Evolutionary conservation across 371 early-diverging fungal species (phyloP).

Genomic region (Mucor piriformis): DNA sequence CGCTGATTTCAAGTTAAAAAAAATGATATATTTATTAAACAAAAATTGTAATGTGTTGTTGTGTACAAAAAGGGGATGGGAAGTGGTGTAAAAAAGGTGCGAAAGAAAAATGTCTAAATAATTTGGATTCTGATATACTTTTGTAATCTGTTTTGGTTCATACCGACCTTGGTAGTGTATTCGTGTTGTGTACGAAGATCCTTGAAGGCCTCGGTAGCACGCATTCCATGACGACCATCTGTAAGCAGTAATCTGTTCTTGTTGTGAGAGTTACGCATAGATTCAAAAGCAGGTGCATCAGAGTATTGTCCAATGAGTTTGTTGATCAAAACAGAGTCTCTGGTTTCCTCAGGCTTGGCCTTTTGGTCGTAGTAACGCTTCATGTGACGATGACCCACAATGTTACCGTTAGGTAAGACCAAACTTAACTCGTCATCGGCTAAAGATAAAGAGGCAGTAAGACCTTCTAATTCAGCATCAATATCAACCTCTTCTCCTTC

Average conservation of each 20-base stretch:
- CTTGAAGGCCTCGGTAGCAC: conserved; percentile 49
- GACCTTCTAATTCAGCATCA: conserved; percentile 55
- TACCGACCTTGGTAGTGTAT: conserved; percentile 75
- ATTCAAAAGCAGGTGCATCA: conserved; percentile 40
- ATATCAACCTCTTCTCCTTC: conserved; percentile 57
- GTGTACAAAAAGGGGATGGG: not conserved
- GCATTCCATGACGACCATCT: conserved; percentile 36
- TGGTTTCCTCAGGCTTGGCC: conserved; percentile 66
- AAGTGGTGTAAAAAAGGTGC: not conserved
- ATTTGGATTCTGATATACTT: conserved; percentile 85
- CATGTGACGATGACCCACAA: conserved; percentile 85
- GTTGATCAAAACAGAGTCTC: conserved; percentile 55
- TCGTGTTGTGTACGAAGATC: conserved; percentile 66
- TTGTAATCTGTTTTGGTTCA: conserved; percentile 85
- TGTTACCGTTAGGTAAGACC: conserved; percentile 81
- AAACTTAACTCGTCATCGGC: conserved; percentile 82
- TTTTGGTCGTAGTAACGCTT: conserved; percentile 87
- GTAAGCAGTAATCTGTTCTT: conserved; percentile 34
- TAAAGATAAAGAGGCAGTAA: conserved; percentile 35
- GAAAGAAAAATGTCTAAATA: conserved; percentile 42
- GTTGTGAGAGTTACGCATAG: conserved; percentile 30
- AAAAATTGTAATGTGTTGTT: not conserved
- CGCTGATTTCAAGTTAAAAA: conserved; percentile 38
- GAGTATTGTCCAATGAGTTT: conserved; percentile 54
- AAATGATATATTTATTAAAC: not conserved